phyloP scores from a whole-genome alignment of 1,139 yeast genomes.

The Sugiyamaella xylanicola region DNA sequence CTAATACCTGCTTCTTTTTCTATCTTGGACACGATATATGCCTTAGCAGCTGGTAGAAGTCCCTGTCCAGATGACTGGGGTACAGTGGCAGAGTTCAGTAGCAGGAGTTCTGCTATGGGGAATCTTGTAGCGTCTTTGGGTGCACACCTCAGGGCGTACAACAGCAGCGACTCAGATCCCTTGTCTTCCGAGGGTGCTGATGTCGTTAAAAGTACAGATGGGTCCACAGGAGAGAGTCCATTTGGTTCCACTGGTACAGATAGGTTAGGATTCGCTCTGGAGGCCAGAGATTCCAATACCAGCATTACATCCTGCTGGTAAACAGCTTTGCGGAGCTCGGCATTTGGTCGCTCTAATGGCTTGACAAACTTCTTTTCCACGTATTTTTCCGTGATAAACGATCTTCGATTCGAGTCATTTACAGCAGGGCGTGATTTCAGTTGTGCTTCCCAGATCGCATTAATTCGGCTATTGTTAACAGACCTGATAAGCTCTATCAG shows the following conservation, averaged over 20 bases:
- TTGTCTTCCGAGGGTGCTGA: constrained; percentile 23
- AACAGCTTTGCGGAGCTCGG: constrained; percentile 43
- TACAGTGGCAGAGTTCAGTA: constrained; percentile 60
- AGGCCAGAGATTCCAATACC: constrained; percentile 44
- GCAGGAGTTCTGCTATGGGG: constrained; percentile 72
- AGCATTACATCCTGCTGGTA: constrained; percentile 38
- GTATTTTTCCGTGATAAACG: constrained; percentile 47
- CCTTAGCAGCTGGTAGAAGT: constrained; percentile 10
- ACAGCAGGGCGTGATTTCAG: constrained; percentile 49
- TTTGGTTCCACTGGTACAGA: constrained; percentile 29
- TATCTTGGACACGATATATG: constrained; percentile 17
- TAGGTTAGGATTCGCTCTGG: constrained; percentile 45
- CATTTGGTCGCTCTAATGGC: constrained; percentile 42
- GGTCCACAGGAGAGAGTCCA: constrained; percentile 4
- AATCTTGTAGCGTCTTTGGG: constrained; percentile 44
- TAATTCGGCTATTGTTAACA: constrained; percentile 68
- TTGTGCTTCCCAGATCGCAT: constrained; percentile 54
- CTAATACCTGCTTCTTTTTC: constrained; percentile 13
- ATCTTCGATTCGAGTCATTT: constrained; percentile 41
- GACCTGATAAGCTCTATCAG: constrained; percentile 59
- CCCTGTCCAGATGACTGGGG: constrained; percentile 29
- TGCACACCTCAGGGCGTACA: constrained; percentile 37
- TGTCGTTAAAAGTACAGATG: not conserved
- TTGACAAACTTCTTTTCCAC: constrained; percentile 45
- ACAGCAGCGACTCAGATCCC: constrained; percentile 32